phyloP scores from a whole-genome alignment of 2,329 filamentous ascomycete species.

The Alternaria triticimaculans region DNA sequence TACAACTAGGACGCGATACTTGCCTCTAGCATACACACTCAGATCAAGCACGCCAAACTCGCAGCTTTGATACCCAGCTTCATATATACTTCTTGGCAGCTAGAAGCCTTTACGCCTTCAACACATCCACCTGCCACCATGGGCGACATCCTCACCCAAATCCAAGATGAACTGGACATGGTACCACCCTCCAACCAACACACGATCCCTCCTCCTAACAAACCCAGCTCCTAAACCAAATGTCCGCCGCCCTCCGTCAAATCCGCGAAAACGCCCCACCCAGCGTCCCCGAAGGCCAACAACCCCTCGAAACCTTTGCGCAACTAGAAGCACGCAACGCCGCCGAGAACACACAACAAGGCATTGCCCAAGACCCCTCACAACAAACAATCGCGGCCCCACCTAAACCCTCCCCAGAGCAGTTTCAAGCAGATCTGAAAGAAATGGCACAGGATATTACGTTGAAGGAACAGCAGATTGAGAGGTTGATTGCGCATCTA shows the following conservation, averaged over 20 bases:
- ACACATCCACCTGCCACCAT: conserved; percentile 51
- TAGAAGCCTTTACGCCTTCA: too few relatives aligned
- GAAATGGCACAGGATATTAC: conserved; percentile 80
- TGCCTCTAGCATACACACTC: neutral
- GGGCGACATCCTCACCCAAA: conserved; percentile 79
- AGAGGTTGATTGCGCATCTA: conserved; percentile 74
- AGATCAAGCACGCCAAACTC: neutral
- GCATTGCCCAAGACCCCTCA: conserved; percentile 16
- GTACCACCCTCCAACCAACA: conserved; percentile 52
- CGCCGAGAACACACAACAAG: conserved; percentile 24
- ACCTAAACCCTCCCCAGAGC: conserved; percentile 37
- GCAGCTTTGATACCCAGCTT: too few relatives aligned
- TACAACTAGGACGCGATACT: conserved; percentile 5
- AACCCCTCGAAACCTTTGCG: conserved; percentile 43
- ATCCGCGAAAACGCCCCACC: conserved; percentile 53
- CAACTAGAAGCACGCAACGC: conserved; percentile 38
- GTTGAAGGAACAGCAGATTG: conserved; percentile 82
- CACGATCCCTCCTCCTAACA: neutral
- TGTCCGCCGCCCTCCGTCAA: conserved; percentile 55
- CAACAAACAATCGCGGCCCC: conserved; percentile 17
- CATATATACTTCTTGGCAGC: neutral
- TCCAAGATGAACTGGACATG: conserved; percentile 85
- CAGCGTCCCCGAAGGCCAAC: conserved; percentile 52
- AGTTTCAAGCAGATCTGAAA: conserved; percentile 70
- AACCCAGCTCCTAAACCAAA: conserved; percentile 55